These are phyloP conservation scores for Hippophae gyantsensis DNA, from an alignment of 306 rosid genomes.

Conservation along the genomic window DNA sequence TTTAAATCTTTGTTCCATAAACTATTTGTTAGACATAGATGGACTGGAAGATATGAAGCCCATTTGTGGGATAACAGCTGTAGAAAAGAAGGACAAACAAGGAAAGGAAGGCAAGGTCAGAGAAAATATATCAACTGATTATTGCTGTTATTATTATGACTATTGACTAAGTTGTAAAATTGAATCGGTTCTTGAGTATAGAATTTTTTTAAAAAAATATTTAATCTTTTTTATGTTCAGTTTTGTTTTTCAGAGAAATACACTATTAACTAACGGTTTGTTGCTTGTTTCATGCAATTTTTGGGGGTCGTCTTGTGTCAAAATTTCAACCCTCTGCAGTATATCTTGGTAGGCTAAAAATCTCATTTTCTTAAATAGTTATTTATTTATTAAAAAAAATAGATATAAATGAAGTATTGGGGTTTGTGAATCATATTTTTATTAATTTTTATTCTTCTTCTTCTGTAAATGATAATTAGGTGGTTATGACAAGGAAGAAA, in stretches of 20 bases:
- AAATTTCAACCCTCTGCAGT: slow-evolving; percentile 37
- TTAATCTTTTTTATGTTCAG: not conserved
- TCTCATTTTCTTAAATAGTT: slow-evolving; percentile 11
- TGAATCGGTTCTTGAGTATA: not conserved
- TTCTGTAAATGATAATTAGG: slow-evolving; percentile 40
- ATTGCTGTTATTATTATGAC: not conserved
- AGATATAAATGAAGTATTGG: slow-evolving; percentile 16
- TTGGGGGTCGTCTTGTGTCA: slow-evolving; percentile 11
- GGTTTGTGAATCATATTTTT: slow-evolving; percentile 24
- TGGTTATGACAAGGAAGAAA: slow-evolving; percentile 97
- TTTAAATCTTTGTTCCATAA: not conserved
- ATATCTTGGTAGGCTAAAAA: slow-evolving; percentile 76
- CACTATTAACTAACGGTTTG: slow-evolving; percentile 12
- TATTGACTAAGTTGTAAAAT: not conserved
- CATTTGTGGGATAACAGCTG: slow-evolving; percentile 99
- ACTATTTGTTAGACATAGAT: slow-evolving; percentile 60
- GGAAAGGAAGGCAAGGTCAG: slow-evolving; percentile 99
- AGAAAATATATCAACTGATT: not conserved
- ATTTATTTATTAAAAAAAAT: not conserved
- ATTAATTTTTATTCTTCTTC: not conserved
- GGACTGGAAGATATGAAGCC: slow-evolving; percentile 99
- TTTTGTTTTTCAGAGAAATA: slow-evolving; percentile 6
- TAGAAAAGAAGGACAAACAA: slow-evolving; percentile 97
- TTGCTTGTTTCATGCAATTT: slow-evolving; percentile 9
- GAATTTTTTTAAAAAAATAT: not conserved